Percentiles rank a stretch among this genome's conserved stretches.
Conservation (phyloP, 2,329 filamentous ascomycete genomes). For the Coleophoma eucalyptorum region DNA sequence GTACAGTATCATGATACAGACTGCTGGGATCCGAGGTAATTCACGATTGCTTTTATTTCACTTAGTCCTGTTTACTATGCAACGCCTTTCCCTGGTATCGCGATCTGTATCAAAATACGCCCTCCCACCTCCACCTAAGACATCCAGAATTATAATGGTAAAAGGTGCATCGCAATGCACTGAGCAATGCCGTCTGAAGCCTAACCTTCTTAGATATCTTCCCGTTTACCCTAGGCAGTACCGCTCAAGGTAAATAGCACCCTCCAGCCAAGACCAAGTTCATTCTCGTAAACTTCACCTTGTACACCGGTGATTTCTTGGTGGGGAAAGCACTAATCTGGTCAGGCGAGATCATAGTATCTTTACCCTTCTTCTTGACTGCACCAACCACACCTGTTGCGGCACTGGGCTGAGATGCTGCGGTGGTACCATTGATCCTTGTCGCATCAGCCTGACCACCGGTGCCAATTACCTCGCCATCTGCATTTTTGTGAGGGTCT, state of each 20-base stretch:
- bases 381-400: constrained; percentile 23
- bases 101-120: too few relatives aligned
- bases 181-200: not conserved
- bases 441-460: constrained; percentile 45
- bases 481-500: constrained; percentile 55
- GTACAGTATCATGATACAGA: too few relatives aligned
- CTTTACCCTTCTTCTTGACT: constrained; percentile 79
- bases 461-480: constrained; percentile 30
- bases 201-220: not conserved
- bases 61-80: too few relatives aligned
- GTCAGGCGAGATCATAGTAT: constrained; percentile 84
- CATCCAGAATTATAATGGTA: too few relatives aligned
- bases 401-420: constrained; percentile 24
- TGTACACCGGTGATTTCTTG: constrained; percentile 93
- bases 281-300: constrained; percentile 91
- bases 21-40: too few relatives aligned
- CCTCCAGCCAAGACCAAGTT: constrained; percentile 88
- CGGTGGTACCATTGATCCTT: constrained; percentile 35
- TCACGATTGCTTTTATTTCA: too few relatives aligned
- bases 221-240: not conserved
- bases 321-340: constrained; percentile 94
- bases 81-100: too few relatives aligned
- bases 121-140: too few relatives aligned
- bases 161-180: not conserved
- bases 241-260: constrained; percentile 40